These are phyloP conservation scores for Aspergillus pseudoterreus DNA, from an alignment of 2,329 filamentous ascomycete genomes.

Conservation along the genomic window DNA sequence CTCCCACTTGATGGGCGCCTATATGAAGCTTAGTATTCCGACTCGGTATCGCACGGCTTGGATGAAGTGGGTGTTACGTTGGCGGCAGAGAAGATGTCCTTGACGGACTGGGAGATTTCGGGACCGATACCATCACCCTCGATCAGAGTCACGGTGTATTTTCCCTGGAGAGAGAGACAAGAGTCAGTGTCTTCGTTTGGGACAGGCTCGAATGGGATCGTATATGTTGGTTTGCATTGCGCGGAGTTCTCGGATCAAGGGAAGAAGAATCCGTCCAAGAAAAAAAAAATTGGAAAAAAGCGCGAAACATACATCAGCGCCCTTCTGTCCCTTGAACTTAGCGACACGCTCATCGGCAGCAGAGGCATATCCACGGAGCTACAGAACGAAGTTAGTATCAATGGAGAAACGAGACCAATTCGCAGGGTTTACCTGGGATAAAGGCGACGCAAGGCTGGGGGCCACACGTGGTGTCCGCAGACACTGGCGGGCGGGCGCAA, in stretches of 20 bases:
- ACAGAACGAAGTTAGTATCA: constrained; percentile 18
- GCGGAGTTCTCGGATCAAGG: constrained; percentile 23
- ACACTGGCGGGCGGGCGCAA: constrained; percentile 74
- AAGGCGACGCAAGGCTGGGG: constrained; percentile 46
- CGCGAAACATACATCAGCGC: constrained; percentile 67
- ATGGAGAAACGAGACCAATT: neutral
- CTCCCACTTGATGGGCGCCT: constrained; percentile 95
- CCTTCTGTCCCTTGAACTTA: constrained; percentile 90
- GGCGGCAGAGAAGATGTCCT: constrained; percentile 96
- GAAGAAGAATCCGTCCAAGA: constrained; percentile 17
- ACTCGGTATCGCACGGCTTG: constrained; percentile 2
- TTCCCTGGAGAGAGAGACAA: constrained; percentile 59
- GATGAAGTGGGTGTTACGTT: constrained; percentile 56
- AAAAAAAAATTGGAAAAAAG: constrained; percentile 24
- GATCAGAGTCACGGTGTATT: constrained; percentile 93
- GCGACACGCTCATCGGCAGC: constrained; percentile 68
- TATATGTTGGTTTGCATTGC: constrained; percentile 3
- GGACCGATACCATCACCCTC: constrained; percentile 99
- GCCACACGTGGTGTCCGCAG: constrained; percentile 60
- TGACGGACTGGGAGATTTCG: constrained; percentile 95
- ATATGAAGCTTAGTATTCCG: constrained; percentile 29
- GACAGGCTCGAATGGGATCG: neutral
- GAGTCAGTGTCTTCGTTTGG: constrained; percentile 6
- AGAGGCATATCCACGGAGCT: constrained; percentile 60
- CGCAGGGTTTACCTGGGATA: constrained; percentile 54